Percentiles rank a stretch among this genome's conserved stretches.
These are phyloP conservation scores for Pyrenochaeta sp. DNA, from an alignment of 2,329 filamentous ascomycete species.

Conservation along the genomic window DNA sequence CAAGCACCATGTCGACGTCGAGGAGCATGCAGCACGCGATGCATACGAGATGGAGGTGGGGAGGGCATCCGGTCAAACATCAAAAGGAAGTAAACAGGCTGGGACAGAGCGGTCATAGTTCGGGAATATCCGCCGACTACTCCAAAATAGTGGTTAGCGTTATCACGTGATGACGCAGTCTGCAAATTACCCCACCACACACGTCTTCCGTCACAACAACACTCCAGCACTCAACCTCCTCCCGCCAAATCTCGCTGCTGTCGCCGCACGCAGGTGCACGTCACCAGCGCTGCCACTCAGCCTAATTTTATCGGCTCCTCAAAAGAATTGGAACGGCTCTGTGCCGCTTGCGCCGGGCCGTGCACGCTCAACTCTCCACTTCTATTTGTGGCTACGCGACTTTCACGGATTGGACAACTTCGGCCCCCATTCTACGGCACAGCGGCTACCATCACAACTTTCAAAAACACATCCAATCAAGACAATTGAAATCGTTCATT, in stretches of 20 bases:
- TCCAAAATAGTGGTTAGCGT: conserved; percentile 22
- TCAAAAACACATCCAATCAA: conserved; percentile 44
- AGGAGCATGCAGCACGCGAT: conserved; percentile 1
- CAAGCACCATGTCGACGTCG: neutral
- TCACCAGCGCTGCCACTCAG: conserved; percentile 2
- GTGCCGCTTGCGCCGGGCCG: conserved; percentile 36
- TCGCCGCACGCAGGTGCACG: conserved; percentile 8
- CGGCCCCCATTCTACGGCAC: conserved; percentile 46
- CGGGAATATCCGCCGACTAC: conserved; percentile 19
- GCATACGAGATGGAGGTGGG: conserved; percentile 8
- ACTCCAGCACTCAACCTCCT: conserved; percentile 21
- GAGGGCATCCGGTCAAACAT: conserved; percentile 6
- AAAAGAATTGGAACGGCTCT: conserved; percentile 28
- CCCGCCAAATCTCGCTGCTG: conserved; percentile 15
- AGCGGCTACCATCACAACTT: conserved; percentile 47
- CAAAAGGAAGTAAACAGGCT: conserved; percentile 9
- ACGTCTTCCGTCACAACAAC: conserved; percentile 35
- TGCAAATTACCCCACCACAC: conserved; percentile 45
- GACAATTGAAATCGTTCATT: conserved; percentile 34
- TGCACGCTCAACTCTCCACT: conserved; percentile 44
- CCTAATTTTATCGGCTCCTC: conserved; percentile 11
- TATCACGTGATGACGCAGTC: conserved; percentile 38
- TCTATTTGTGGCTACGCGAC: conserved; percentile 51
- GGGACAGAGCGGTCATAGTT: conserved; percentile 20
- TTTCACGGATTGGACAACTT: conserved; percentile 49